A percentile compares a stretch with the other conserved stretches of the same genome.
Conservation (phyloP, 345 rosid genomes). For the Acer campestre region DNA sequence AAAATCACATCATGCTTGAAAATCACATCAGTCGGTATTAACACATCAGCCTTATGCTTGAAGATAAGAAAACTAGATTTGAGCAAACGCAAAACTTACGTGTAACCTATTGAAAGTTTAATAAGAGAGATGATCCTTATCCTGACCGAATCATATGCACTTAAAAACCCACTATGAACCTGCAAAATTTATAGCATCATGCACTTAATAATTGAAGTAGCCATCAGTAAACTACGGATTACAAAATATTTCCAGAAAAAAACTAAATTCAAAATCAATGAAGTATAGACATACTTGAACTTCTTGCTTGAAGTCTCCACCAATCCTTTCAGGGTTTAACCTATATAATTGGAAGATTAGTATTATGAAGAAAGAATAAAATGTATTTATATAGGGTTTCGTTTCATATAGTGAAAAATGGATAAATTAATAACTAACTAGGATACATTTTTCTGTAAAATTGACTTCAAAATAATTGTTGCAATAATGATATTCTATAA, state of each 20-base stretch:
- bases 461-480: neutral
- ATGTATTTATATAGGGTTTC: neutral
- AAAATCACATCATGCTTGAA: neutral
- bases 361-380: conserved; percentile 3
- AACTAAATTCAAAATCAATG: neutral
- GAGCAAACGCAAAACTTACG: conserved; percentile 43
- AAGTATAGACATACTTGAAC: conserved; percentile 58
- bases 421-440: neutral
- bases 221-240: neutral
- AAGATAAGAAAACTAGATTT: too few relatives aligned
- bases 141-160: conserved; percentile 90
- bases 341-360: conserved; percentile 32
- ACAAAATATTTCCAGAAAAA: neutral
- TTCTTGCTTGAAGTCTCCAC: conserved; percentile 95
- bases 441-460: neutral
- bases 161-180: conserved; percentile 93
- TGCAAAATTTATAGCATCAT: conserved; percentile 34
- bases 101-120: conserved; percentile 61
- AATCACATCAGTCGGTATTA: too few relatives aligned
- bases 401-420: neutral
- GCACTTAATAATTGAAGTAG: conserved; percentile 9
- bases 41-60: too few relatives aligned
- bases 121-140: conserved; percentile 75
- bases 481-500: neutral
- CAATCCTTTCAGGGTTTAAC: conserved; percentile 92